These are phyloP conservation scores for Arbutus unedo DNA, from an alignment of 148 eudicot species.

Conservation along the genomic window DNA sequence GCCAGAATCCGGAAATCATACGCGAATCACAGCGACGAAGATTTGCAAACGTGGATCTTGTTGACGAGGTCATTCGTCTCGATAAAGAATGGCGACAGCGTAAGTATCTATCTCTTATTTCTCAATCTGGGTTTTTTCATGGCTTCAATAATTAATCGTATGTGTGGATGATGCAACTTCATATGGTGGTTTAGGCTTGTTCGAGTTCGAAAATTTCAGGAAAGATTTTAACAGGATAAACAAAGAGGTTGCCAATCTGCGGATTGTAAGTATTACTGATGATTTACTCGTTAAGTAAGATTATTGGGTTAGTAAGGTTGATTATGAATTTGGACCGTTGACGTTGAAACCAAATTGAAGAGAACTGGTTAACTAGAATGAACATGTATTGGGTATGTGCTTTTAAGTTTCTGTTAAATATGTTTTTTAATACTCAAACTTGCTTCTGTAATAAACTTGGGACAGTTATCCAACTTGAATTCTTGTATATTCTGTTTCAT, in stretches of 20 bases:
- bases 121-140: neutral
- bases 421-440: neutral
- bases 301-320: neutral
- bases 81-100: constrained; percentile 71
- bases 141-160: neutral
- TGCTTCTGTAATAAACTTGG: neutral
- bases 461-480: neutral
- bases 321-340: neutral
- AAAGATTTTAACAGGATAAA: constrained; percentile 65
- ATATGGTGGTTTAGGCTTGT: constrained; percentile 38
- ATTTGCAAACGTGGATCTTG: constrained; percentile 57
- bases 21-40: constrained; percentile 85
- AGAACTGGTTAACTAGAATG: neutral
- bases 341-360: neutral
- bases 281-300: neutral
- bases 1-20: constrained; percentile 65
- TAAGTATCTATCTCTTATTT: constrained; percentile 12
- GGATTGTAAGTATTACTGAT: constrained; percentile 51
- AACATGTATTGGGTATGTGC: neutral
- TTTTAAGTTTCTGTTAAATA: neutral
- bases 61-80: constrained; percentile 63
- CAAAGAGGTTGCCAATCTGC: constrained; percentile 62
- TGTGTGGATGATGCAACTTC: neutral
- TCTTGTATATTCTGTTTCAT: neutral
- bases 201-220: constrained; percentile 68